Conservation (phyloP, 2,329 filamentous ascomycete species). For the Cladosporium sp. region DNA sequence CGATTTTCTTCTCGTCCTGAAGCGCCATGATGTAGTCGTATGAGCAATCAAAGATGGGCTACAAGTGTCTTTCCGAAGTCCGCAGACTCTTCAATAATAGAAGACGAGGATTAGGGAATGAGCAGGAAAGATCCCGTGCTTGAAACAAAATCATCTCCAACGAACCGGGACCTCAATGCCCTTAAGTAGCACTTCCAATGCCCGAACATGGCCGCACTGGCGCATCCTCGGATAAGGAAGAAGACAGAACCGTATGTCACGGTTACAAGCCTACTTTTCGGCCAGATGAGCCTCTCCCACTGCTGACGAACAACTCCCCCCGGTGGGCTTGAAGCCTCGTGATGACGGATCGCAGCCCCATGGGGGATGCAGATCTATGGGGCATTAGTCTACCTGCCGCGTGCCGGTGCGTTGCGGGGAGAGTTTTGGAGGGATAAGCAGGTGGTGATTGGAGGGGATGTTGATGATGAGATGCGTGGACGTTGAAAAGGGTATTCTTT, state of each 20-base stretch:
- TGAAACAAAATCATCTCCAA: neutral
- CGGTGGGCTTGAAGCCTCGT: neutral
- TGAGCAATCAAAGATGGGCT: no score
- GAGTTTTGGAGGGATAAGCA: neutral
- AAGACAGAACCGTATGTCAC: no score
- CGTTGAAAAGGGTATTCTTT: neutral
- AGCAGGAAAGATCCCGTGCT: neutral
- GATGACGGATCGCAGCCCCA: neutral
- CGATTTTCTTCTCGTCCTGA: conserved; percentile 1
- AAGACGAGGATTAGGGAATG: neutral
- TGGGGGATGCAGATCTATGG: neutral
- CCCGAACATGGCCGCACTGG: no score
- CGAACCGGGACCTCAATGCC: no score
- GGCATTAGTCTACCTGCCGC: neutral
- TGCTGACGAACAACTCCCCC: neutral
- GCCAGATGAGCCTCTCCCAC: neutral
- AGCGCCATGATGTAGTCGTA: neutral
- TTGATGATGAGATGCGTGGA: neutral
- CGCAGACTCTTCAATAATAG: no score
- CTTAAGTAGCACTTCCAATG: no score
- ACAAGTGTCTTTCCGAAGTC: no score
- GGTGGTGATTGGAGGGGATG: neutral
- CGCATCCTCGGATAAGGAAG: no score
- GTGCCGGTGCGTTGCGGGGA: neutral
- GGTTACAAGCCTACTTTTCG: neutral